Evolutionary conservation across 495 filamentous ascomycete species (phyloP).

Genomic region (Aspergillus mulundensis): DNA sequence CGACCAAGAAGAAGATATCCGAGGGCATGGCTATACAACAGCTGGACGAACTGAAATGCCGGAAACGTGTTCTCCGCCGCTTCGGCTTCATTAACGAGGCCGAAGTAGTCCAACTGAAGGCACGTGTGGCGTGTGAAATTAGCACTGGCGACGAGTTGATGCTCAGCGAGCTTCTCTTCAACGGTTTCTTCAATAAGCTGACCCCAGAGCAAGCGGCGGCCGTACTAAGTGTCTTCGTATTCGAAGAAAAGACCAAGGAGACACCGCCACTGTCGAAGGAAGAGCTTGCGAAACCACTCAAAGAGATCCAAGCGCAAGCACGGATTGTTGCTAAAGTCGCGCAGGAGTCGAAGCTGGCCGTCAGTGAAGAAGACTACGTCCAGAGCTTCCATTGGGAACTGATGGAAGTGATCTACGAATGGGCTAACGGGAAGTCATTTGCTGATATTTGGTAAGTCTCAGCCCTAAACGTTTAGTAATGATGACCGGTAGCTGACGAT

Average conservation of each 20-base stretch:
- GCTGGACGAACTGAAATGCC: constrained; percentile 89
- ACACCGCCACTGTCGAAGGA: constrained; percentile 60
- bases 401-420: constrained; percentile 94
- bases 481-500: constrained; percentile 12
- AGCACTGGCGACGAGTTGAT: constrained; percentile 89
- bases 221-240: constrained; percentile 87
- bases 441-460: constrained; percentile 83
- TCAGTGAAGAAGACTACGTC: constrained; percentile 92
- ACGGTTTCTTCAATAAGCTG: constrained; percentile 95
- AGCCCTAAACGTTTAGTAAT: not conserved
- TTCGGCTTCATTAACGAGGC: constrained; percentile 91
- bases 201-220: constrained; percentile 81
- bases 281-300: constrained; percentile 78
- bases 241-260: constrained; percentile 87
- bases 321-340: constrained; percentile 86
- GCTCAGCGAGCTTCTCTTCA: constrained; percentile 88
- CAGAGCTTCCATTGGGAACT: constrained; percentile 83
- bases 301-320: constrained; percentile 80
- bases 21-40: constrained; percentile 82
- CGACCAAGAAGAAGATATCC: constrained; percentile 77
- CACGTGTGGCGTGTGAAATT: constrained; percentile 94
- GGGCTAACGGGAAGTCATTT: constrained; percentile 90
- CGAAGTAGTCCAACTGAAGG: constrained; percentile 93
- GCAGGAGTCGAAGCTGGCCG: constrained; percentile 80
- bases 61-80: constrained; percentile 94